Evolutionary conservation across 2,329 filamentous ascomycete species (phyloP).

Genomic region (Colletotrichum gloeosporioides): DNA sequence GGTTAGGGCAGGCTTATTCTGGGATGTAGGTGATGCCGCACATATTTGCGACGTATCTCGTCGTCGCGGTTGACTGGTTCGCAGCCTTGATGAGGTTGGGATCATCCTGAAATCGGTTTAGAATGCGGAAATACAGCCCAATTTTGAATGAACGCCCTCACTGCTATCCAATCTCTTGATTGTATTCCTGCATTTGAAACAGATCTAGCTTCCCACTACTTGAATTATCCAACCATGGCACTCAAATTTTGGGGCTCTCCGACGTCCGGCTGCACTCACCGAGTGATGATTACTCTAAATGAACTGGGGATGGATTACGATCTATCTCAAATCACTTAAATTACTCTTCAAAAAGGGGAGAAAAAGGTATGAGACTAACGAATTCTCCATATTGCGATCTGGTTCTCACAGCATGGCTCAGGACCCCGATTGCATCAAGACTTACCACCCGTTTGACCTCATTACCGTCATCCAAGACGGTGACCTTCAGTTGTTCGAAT

Average conservation of each 20-base stretch:
- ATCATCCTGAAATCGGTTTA: neutral
- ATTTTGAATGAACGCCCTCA: rapidly evolving
- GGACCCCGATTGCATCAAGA: neutral
- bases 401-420: neutral
- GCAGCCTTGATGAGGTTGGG: constrained; percentile 48
- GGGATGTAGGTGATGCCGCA: constrained; percentile 33
- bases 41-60: constrained; percentile 46
- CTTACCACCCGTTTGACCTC: neutral
- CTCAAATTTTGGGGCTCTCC: neutral
- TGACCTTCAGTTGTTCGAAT: neutral
- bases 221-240: neutral
- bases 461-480: neutral
- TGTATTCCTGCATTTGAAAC: too few relatives aligned
- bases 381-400: neutral
- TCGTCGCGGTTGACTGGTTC: constrained; percentile 37
- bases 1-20: neutral
- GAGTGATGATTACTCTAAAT: neutral
- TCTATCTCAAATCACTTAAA: neutral
- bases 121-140: rapidly evolving
- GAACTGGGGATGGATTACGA: neutral
- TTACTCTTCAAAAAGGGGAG: neutral
- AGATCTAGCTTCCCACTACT: too few relatives aligned
- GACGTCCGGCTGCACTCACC: neutral
- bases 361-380: neutral
- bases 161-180: neutral